Conservation (phyloP, 2,329 filamentous ascomycete genomes). For the Talaromyces islandicus region DNA sequence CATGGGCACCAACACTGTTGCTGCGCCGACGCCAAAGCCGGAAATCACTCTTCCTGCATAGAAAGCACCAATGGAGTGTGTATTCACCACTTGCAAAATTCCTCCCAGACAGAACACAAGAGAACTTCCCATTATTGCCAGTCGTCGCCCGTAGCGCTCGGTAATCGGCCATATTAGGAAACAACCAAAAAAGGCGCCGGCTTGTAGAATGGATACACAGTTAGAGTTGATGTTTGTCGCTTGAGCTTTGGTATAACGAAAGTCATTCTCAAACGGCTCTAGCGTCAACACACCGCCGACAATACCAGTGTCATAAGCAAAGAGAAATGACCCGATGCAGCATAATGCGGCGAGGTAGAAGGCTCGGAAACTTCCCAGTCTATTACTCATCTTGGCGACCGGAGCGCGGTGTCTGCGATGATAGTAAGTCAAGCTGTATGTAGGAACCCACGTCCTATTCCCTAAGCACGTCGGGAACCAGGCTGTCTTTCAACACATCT, state of each 20-base stretch:
- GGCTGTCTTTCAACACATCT: background rate
- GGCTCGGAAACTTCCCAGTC: constrained; percentile 2
- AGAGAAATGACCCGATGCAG: constrained; percentile 21
- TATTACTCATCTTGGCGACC: background rate
- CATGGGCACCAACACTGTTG: constrained; percentile 51
- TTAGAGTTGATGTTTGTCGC: constrained; percentile 1
- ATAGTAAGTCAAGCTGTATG: background rate
- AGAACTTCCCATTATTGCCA: constrained; percentile 40
- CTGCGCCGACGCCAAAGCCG: constrained; percentile 49
- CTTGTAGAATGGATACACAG: constrained; percentile 34
- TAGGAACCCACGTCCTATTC: background rate
- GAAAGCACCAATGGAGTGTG: constrained; percentile 32
- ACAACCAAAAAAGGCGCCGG: constrained; percentile 49
- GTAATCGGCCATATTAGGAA: constrained; percentile 44
- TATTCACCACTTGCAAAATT: constrained; percentile 44
- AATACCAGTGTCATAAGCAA: constrained; percentile 29
- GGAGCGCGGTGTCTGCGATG: background rate
- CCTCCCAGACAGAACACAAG: constrained; percentile 31
- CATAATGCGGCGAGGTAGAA: background rate
- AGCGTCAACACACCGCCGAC: constrained; percentile 42
- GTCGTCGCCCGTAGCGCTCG: constrained; percentile 40
- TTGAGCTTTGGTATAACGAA: constrained; percentile 24
- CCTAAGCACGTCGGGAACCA: background rate
- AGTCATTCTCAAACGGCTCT: constrained; percentile 36
- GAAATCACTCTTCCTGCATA: constrained; percentile 43